These are phyloP conservation scores for Rhizophora apiculata DNA, from an alignment of 345 rosid species.

Conservation along the genomic window DNA sequence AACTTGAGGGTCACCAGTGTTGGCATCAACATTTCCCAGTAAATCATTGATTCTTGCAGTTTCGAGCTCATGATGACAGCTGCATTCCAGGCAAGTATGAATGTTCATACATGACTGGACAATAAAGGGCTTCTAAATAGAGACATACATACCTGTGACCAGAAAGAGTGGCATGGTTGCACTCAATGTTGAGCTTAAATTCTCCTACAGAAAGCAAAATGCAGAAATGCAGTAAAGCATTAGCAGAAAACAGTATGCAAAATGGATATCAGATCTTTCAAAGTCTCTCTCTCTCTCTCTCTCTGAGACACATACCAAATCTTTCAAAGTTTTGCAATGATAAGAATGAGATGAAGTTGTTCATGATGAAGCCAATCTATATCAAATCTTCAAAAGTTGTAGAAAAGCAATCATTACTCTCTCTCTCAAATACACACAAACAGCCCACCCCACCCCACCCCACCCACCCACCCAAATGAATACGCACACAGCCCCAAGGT, in stretches of 20 bases:
- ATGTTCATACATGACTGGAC: not conserved
- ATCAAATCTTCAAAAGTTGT: no score
- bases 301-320: not conserved
- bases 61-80: slow-evolving; percentile 94
- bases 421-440: no score
- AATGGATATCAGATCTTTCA: not conserved
- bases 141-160: slow-evolving; percentile 61
- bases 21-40: slow-evolving; percentile 89
- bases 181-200: slow-evolving; percentile 82
- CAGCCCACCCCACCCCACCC: no score
- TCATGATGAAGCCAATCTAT: no score
- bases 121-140: no score
- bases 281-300: not conserved
- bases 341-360: no score
- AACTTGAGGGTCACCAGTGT: slow-evolving; percentile 89
- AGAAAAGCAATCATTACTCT: no score
- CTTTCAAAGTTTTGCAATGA: not conserved
- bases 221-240: not conserved
- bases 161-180: slow-evolving; percentile 93
- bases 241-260: not conserved
- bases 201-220: slow-evolving; percentile 41
- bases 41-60: slow-evolving; percentile 84
- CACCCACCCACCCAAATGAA: no score
- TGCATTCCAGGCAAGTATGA: slow-evolving; percentile 20
- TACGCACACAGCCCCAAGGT: no score